phyloP scores from a whole-genome alignment of 345 rosid genomes.

The Acer saccharum region DNA sequence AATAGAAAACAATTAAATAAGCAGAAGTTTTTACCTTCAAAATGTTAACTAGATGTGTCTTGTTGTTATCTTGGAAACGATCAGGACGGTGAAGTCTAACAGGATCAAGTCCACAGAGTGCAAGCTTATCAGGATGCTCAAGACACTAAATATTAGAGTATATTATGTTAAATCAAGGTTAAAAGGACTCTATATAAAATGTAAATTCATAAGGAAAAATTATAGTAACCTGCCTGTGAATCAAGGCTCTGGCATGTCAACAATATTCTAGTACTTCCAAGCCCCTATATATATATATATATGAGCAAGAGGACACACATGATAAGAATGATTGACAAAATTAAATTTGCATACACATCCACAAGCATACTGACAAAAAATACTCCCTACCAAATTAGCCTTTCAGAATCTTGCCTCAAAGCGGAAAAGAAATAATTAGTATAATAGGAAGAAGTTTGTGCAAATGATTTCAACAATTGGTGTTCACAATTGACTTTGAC shows the following conservation, averaged over 20 bases:
- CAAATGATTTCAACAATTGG: background rate
- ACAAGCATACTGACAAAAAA: background rate
- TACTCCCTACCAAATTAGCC: slow-evolving; percentile 1
- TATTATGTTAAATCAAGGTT: slow-evolving; percentile 9
- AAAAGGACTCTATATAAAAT: slow-evolving; percentile 10
- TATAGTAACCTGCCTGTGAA: slow-evolving; percentile 56
- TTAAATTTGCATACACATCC: background rate
- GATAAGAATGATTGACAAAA: slow-evolving; percentile 6
- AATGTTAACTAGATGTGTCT: slow-evolving; percentile 57
- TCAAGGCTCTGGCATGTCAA: slow-evolving; percentile 67
- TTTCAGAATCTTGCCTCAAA: background rate
- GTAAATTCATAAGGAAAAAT: slow-evolving; percentile 12
- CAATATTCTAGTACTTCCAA: slow-evolving; percentile 64
- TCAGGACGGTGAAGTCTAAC: slow-evolving; percentile 69
- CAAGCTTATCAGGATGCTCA: slow-evolving; percentile 73
- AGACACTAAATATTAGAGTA: slow-evolving; percentile 53
- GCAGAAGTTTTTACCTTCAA: slow-evolving; percentile 55
- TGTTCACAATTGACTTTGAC: background rate
- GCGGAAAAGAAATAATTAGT: background rate
- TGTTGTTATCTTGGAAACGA: slow-evolving; percentile 76
- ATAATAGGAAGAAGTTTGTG: background rate
- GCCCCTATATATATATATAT: slow-evolving; percentile 55
- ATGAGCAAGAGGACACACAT: slow-evolving; percentile 11
- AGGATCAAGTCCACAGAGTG: slow-evolving; percentile 83
- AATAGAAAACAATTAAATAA: slow-evolving; percentile 10